Evolutionary conservation across 2,329 filamentous ascomycete species (phyloP).

Genomic region (Cordyceps fumosorosea): DNA sequence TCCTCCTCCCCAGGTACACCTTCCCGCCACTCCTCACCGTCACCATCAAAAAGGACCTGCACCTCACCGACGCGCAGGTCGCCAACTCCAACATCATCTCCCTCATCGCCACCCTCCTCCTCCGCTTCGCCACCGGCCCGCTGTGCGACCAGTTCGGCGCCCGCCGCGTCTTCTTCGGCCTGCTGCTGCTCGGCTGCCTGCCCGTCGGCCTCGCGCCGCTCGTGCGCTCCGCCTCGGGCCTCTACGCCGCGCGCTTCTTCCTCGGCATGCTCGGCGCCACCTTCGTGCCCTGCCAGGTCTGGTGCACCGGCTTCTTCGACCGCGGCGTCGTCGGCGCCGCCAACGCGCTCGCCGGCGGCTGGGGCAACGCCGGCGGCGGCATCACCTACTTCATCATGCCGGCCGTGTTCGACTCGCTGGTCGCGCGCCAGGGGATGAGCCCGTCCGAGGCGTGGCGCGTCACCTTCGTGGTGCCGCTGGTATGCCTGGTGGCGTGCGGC

Average conservation of each 20-base stretch:
- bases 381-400: conserved; percentile 95
- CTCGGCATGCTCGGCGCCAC: conserved; percentile 71
- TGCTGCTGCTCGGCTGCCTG: conserved; percentile 70
- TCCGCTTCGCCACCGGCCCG: conserved; percentile 72
- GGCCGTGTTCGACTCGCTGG: conserved; percentile 74
- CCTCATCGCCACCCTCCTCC: conserved; percentile 60
- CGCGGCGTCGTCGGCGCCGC: conserved; percentile 86
- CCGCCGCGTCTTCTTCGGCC: conserved; percentile 69
- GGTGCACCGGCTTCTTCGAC: conserved; percentile 89
- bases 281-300: conserved; percentile 85
- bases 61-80: conserved; percentile 63
- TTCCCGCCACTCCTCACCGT: conserved; percentile 75
- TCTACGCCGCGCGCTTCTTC: conserved; percentile 73
- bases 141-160: conserved; percentile 82
- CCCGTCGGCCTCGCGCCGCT: conserved; percentile 78
- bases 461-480: conserved; percentile 75
- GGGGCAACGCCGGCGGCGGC: conserved; percentile 82
- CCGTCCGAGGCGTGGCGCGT: conserved; percentile 74
- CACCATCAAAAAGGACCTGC: conserved; percentile 73
- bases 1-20: conserved; percentile 50
- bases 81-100: conserved; percentile 90
- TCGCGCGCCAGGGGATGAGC: conserved; percentile 50
- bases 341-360: conserved; percentile 77
- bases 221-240: conserved; percentile 53
- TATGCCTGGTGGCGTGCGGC: conserved; percentile 62